Conservation (phyloP, 2,329 filamentous ascomycete species). For the Cucurbitaria berberidis region DNA sequence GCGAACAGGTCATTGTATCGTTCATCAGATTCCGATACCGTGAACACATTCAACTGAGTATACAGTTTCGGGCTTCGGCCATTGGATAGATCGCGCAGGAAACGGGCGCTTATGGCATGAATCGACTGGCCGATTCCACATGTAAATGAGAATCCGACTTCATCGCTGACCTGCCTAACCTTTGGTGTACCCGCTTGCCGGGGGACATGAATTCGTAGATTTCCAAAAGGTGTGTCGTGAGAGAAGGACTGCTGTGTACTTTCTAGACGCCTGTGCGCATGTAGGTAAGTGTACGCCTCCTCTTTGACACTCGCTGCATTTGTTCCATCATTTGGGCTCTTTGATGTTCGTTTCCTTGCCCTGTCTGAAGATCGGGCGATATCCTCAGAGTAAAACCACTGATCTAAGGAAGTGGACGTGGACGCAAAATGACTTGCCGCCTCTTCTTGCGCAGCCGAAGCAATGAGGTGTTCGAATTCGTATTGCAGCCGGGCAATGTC, state of each 20-base stretch:
- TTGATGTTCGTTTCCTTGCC: too few relatives aligned
- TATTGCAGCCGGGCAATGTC: conserved; percentile 2
- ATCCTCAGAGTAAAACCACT: background rate
- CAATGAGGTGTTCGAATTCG: conserved; percentile 10
- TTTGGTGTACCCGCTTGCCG: background rate
- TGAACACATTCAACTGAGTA: conserved; percentile 11
- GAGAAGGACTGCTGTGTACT: background rate
- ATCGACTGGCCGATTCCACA: conserved; percentile 5
- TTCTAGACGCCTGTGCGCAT: background rate
- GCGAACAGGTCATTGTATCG: conserved; percentile 9
- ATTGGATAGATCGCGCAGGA: background rate
- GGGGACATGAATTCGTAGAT: conserved; percentile 1
- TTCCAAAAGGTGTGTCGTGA: conserved; percentile 5
- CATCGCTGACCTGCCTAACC: background rate
- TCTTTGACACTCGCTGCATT: background rate
- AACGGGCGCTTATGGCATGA: background rate
- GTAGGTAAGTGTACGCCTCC: background rate
- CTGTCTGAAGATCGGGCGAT: background rate
- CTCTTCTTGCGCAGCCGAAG: conserved; percentile 15
- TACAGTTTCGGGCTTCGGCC: background rate
- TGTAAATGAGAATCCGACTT: conserved; percentile 6
- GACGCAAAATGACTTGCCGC: conserved; percentile 3
- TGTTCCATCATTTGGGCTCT: background rate
- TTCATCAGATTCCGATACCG: background rate
- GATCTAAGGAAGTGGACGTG: conserved; percentile 8